Evolutionary conservation across 2,329 filamentous ascomycete species (phyloP), one percentile per base, ranked within the genome.

Genomic region (Colletotrichum chrysophilum): DNA sequence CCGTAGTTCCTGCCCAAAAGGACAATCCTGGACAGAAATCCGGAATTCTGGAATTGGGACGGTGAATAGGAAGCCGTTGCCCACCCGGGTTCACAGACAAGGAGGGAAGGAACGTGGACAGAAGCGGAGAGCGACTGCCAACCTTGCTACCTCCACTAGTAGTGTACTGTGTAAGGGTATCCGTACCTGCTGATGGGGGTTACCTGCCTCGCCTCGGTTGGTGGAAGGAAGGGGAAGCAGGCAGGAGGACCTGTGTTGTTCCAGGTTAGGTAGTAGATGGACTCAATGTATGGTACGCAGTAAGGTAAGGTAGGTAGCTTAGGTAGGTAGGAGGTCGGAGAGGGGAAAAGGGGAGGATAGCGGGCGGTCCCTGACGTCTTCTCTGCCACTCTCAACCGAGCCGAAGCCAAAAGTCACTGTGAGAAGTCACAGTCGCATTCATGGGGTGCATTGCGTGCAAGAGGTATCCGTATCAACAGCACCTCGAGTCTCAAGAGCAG

Each of bases 21-120:
- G 12, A 34, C n/a, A 24, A 72, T 72, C 72, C 68, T 72, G 62
- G 43, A 75, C 36, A 67, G 62, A 64, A 72, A 72, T 67, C 73
- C 73, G 73, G 61, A 67, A 75, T 75, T 62, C 73, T 75, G 73
- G 73, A 72, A 75, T 66, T 56, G 55, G 60, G 38, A 32, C 38
- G 69, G 55, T 72, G 48, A 66, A 36, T 24, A 52, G 69, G 55
- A 67, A 38, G 73, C 28, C 30, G 70, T 66, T 75, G 62, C 56
- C 69, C 55, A 72, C 69, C 72, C 62, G 69, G 69, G 28, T 72
- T 64, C 64, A 64, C 67, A 30, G 62, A 72, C 72, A 64, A 72
- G 73, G 64, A 68, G 48, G 56, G 73, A 75, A 73, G 70, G 64
- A 73, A 71, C 48, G 34, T 62, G 34, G 65, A 52, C 43, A 52